Base-by-base conservation (phyloP, 225 moss, liverwort and hornwort species). In the Straminergon stramineum region DNA sequence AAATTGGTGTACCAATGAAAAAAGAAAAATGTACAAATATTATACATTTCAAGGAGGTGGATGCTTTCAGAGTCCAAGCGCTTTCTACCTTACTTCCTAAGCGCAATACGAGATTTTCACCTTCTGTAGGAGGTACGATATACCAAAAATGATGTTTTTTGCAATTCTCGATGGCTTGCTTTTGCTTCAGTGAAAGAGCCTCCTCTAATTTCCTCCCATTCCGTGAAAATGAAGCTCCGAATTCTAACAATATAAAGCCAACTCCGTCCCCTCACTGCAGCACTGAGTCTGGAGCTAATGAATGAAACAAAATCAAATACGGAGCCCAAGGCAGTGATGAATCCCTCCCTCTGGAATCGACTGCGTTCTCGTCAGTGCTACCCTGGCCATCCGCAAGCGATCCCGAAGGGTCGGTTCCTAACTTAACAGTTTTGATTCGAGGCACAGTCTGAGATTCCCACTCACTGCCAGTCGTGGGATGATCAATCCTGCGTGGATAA, bases 401-500 rank as follows among this genome's bases (percentile, higher is more conserved):
- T 14, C 4, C 41, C 27, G 34, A 53, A 35, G 55, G 31, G n/a
- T 27, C 62, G 22, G 41, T 60, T 51, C 51, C 34, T 51, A 60
- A 48, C 48, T 48, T 48, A 48, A n/a, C 77, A 15, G 57, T 66
- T 64, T 51, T 52, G 53, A 81, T 67, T 75, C 61, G 14, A 52
- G 17, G 52, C 43, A 34, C 58, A 23, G 84, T 79, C 71, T 65
- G 26, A 76, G 10, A 20, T 43, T 48, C 48, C 48, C 63, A 8
- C 53, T 8, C 62, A 63, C 22, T 17, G 71, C 55, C 51, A 30
- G 76, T 57, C 68, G 37, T 86, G 58, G 52, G 86, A 13, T 69
- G 87, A 32, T 21, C 35, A 9, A 82, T 82, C 88, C 76, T 64
- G 70, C 85, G 75, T 85, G 90, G 90, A 92, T 92, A 92, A 85